These are phyloP conservation scores for Erythrophleum fordii DNA, from an alignment of 306 rosid genomes.

Conservation along the genomic window DNA sequence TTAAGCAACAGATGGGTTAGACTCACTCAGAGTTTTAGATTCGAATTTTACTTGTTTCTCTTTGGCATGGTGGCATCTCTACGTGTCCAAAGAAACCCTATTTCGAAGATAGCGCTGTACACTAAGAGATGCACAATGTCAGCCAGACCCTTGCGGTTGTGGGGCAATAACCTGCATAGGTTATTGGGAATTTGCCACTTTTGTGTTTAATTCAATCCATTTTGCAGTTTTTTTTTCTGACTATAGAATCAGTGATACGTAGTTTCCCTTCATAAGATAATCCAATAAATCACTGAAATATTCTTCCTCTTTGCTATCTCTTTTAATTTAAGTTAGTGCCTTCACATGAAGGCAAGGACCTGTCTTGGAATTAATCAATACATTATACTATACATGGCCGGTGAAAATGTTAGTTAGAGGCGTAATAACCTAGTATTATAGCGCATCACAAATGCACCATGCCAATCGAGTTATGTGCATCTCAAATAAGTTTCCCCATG, in stretches of 20 bases:
- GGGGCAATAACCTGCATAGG: background rate
- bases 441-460: background rate
- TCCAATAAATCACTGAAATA: background rate
- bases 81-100: background rate
- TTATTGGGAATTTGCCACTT: background rate
- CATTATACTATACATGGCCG: background rate
- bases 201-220: background rate
- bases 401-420: background rate
- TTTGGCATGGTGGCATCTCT: background rate
- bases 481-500: conserved; percentile 2
- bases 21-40: too few species aligned
- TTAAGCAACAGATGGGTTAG: background rate
- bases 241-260: background rate
- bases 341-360: conserved; percentile 11
- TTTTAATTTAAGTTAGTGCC: background rate
- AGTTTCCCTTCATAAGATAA: background rate
- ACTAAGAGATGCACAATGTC: too few species aligned
- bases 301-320: background rate
- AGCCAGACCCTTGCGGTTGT: background rate
- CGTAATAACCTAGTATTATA: background rate
- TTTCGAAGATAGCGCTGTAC: background rate
- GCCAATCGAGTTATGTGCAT: conserved; percentile 3
- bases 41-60: background rate
- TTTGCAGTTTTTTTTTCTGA: background rate
- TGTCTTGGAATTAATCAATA: conserved; percentile 6